Evolutionary conservation across 2,329 filamentous ascomycete genomes (phyloP), one percentile per base, ranked within the genome.

Genomic region (Alternaria gansuensis): DNA sequence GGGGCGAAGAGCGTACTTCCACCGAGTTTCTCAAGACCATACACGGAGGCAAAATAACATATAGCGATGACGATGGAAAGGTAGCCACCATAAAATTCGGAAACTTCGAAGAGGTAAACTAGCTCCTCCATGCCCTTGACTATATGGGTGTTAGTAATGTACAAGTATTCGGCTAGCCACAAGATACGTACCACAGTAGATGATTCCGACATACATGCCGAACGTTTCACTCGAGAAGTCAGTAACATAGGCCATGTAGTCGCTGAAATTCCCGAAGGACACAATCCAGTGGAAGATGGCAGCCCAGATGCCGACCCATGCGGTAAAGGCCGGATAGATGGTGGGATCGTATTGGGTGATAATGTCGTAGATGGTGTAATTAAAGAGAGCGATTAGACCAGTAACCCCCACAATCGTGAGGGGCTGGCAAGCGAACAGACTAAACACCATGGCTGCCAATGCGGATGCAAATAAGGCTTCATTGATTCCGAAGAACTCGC

Each of bases 311-410:
- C 79, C 81, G 0, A 83, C 81, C 84, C 84, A 86, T 4, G 80
- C 80, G 71, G 86, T 84, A 66, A 86, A 84, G 46, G 81, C 78
- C 0, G 83, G 80, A 67, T 86, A 86, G 5, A 85, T 74, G 1
- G 74, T 64, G 2, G 81, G 78, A 39, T 84, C 82, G 59, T 85
- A 81, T 11, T 75, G 75, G 26, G 72, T 72, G 43, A 85, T 78
- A 52, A 87, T 86, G 57, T 86, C 83, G 72, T 84, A 87, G 60
- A 85, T 85, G 24, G 84, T 87, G 65, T 85, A 86, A 68, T 86
- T 86, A 77, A 87, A 87, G 0, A 84, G 69, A 1, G 72, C 70
- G n/a, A 76, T 75, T 11, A 76, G 58, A 59, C 85, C 84, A 4
- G 84, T 86, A 36, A 86, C 82, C 5, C 84, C 84, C 14, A 86